phyloP scores from a whole-genome alignment of 2,329 filamentous ascomycete genomes.

The Nemania sp. region DNA sequence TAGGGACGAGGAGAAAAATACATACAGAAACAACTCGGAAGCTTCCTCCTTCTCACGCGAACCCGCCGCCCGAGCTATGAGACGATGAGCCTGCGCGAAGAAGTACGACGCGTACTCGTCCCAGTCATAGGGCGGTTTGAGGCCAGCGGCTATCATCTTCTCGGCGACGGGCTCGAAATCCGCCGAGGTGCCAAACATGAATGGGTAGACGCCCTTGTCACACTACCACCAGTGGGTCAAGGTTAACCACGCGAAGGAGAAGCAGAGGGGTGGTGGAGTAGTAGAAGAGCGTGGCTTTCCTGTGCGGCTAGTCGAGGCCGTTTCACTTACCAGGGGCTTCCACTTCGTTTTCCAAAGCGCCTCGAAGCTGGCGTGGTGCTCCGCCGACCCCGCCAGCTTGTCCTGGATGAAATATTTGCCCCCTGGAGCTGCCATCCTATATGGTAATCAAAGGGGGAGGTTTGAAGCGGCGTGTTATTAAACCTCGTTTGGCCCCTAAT shows the following conservation, averaged over 20 bases:
- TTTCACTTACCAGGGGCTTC: slow-evolving; percentile 33
- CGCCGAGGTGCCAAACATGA: slow-evolving; percentile 40
- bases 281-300: background rate
- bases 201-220: slow-evolving; percentile 43
- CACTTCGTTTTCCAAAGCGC: slow-evolving; percentile 41
- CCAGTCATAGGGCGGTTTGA: slow-evolving; percentile 41
- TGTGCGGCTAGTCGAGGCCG: background rate
- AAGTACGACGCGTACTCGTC: slow-evolving; percentile 44
- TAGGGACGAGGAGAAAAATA: background rate
- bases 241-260: background rate
- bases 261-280: background rate
- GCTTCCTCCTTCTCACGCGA: slow-evolving; percentile 36
- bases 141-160: slow-evolving; percentile 39
- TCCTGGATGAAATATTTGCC: slow-evolving; percentile 39
- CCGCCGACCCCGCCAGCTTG: slow-evolving; percentile 30
- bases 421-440: slow-evolving; percentile 34
- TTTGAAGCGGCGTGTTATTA: no score
- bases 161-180: slow-evolving; percentile 43
- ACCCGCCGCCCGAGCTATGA: slow-evolving; percentile 29
- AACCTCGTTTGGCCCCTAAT: no score
- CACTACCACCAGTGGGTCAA: slow-evolving; percentile 27
- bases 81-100: slow-evolving; percentile 40
- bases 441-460: background rate
- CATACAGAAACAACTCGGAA: slow-evolving; percentile 41
- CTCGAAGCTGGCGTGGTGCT: slow-evolving; percentile 38